These are phyloP conservation scores for Psilocybe cubensis DNA, from an alignment of 768 basidiomycete genomes.

Conservation along the genomic window DNA sequence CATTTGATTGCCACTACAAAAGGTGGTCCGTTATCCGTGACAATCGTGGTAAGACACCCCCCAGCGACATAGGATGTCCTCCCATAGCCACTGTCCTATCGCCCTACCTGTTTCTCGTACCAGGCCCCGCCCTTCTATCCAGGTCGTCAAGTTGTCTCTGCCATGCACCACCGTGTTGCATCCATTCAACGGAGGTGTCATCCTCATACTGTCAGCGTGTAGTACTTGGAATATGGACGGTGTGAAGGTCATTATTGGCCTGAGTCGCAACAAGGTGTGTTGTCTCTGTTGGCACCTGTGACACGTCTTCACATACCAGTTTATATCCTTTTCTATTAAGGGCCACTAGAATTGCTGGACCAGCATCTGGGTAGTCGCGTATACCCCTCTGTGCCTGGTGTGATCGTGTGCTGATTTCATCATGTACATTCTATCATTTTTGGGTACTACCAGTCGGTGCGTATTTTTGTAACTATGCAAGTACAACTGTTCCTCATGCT, in stretches of 20 bases:
- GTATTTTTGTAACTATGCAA: neutral
- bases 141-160: constrained; percentile 16
- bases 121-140: constrained; percentile 24
- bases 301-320: constrained; percentile 3
- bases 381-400: constrained; percentile 5
- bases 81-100: constrained; percentile 26
- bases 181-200: neutral
- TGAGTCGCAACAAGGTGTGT: neutral
- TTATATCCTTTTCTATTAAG: neutral
- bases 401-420: too few species aligned
- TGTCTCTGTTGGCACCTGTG: neutral
- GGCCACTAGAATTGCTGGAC: constrained; percentile 2
- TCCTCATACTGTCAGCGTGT: neutral
- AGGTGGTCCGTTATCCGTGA: constrained; percentile 35
- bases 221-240: neutral
- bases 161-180: constrained; percentile 13
- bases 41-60: constrained; percentile 31
- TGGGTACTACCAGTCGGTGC: neutral
- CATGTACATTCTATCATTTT: too few species aligned
- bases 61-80: constrained; percentile 39
- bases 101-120: constrained; percentile 21
- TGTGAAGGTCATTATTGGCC: neutral
- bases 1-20: constrained; percentile 21
- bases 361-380: neutral
- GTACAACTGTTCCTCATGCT: neutral